These are phyloP conservation scores for Xerocomus subilludens DNA, from an alignment of 1,284 basidiomycete genomes.

Conservation along the genomic window DNA sequence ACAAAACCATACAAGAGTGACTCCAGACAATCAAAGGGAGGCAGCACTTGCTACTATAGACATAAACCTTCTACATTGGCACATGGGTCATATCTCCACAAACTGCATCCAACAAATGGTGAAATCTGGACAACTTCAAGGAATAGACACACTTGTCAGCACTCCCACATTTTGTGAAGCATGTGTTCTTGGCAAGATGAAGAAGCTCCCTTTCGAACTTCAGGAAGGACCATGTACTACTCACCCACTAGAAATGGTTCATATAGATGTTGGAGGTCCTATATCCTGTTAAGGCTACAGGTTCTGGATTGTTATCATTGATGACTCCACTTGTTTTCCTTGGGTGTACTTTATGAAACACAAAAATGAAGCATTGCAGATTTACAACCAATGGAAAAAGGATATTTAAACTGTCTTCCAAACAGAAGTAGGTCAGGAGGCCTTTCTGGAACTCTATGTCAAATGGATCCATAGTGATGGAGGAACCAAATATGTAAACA, in stretches of 20 bases:
- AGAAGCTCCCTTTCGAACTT: conserved; percentile 43
- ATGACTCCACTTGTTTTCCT: conserved; percentile 45
- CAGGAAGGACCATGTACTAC: too few relatives aligned
- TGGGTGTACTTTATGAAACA: conserved; percentile 43
- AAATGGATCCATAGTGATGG: too few relatives aligned
- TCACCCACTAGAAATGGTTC: conserved; percentile 44
- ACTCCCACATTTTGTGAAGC: conserved; percentile 35
- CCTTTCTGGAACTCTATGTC: too few relatives aligned
- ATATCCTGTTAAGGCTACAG: conserved; percentile 38
- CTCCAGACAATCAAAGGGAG: conserved; percentile 24
- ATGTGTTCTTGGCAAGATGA: conserved; percentile 44
- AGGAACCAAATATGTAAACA: too few relatives aligned
- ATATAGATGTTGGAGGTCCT: conserved; percentile 52
- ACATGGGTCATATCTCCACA: conserved; percentile 39
- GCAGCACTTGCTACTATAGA: not conserved
- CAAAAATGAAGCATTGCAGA: conserved; percentile 38
- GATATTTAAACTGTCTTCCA: too few relatives aligned
- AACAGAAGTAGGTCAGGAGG: too few relatives aligned
- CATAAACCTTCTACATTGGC: conserved; percentile 42
- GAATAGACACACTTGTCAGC: conserved; percentile 23
- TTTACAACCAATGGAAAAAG: conserved; percentile 33
- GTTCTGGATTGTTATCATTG: conserved; percentile 53
- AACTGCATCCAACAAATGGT: conserved; percentile 40
- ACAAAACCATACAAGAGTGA: conserved; percentile 27
- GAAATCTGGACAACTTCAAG: conserved; percentile 26